Evolutionary conservation across 2,329 filamentous ascomycete species (phyloP), one percentile per base, ranked within the genome.

Genomic region (Helotiales sp.): DNA sequence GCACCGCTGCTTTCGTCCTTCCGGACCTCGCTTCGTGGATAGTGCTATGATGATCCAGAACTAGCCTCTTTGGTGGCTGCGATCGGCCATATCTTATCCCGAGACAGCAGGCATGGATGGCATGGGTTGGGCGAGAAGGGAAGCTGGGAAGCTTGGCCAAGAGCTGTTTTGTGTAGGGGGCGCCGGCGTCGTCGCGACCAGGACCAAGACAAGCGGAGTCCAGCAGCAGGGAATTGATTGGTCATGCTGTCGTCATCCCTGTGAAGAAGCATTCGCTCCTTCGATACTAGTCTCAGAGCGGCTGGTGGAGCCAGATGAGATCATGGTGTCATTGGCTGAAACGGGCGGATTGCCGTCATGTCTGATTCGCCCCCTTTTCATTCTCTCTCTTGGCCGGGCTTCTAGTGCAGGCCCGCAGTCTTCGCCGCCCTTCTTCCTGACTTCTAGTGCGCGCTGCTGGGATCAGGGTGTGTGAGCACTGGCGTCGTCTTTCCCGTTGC

Each of bases 271-370:
- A 44, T 59, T 49, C 44, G 27, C 40, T 59, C 30, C 59, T 62
- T 62, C 57, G 52, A 25, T 61, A 49, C 60, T 62, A 62, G 52
- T n/a, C 54, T 49, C 24, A 5, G 49, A 24, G 13, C 5, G 42
- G 40, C 25, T n/a, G 19, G 31, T 15, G 29, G 38, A 44, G 44
- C 24, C 31, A 12, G 24, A 22, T 25, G 33, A 12, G 15, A 22
- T 3, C 5, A 6, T 9, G 17, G 15, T 27, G 9, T 55, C 30
- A 53, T 59, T 59, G 57, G 49, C 25, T n/a, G 24, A 5, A 5
- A 1, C n/a, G 19, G 25, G 50, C 52, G 50, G 47, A 55, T 59
- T 52, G 34, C 42, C n/a, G n/a, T n/a, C 2, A 48, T 55, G 38
- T 7, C 49, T 46, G 12, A 61, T 59, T 59, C 56, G 53, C 56